Base-by-base conservation (phyloP, 2,329 filamentous ascomycete species). In the Botryotinia convoluta region DNA sequence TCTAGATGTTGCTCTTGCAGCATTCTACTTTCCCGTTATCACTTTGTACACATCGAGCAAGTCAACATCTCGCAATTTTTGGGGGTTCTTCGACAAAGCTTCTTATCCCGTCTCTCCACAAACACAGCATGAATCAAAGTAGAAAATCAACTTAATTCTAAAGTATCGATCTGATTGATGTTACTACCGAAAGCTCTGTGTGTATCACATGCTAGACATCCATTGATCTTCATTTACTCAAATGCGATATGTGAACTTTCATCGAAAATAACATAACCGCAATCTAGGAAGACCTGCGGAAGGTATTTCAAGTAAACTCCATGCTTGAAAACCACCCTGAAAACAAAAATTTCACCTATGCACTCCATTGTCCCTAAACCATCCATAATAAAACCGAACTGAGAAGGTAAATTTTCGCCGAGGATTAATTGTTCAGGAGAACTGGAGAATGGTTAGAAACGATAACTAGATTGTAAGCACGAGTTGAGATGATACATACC, bases 401-500 rank as follows among this genome's bases (percentile, higher is more conserved):
- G 73, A 73, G 76, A 79, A 78, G 54, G 45, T 73, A 77, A 79
- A 69, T 61, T 64, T 71, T 54, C 48, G 61, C 37, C 59, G n/a
- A 57, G 29, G 32, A 12, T 16, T 54, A 4, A 51, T 64, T 65
- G 62, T 39, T 81, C 76, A 81, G 73, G 80, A 81, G 75, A 81
- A 81, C 80, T 81, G 71, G 14, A 65, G 29, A 45, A 60, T 42
- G 39, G 60, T 80, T 73, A 79, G 76, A 67, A 51, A 69, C 59
- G 14, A 45, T 42, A 14, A 62, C 68, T 16, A 20, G 4, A 64
- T 51, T 26, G 71, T 42, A 42, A 14, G 26, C 35, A 42, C 9
- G 9, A 29, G n/a, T 12, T 22, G 16, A 9, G 16, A 67, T 32
- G 22, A 45, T 42, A 79, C 86, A 81, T 84, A 91, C 90, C 88